These are phyloP conservation scores for Pseudogymnoascus sp. DNA, from an alignment of 2,329 filamentous ascomycete species.

Conservation along the genomic window DNA sequence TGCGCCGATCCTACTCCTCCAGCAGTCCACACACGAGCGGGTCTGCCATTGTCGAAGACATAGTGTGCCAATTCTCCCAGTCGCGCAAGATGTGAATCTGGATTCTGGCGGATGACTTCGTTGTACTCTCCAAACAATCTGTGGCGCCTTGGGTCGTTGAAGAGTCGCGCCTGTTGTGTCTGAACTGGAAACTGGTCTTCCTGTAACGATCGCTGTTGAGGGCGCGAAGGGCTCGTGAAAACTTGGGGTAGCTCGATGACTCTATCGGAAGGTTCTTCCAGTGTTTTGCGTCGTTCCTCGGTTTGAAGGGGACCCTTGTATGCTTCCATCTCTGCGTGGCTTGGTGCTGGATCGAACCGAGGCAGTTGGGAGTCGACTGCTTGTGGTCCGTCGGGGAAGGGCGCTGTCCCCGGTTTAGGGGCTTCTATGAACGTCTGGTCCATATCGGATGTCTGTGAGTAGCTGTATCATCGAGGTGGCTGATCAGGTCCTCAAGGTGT, in stretches of 20 bases:
- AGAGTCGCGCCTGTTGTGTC: background rate
- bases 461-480: background rate
- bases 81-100: background rate
- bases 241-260: background rate
- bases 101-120: background rate
- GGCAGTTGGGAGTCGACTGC: background rate
- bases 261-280: background rate
- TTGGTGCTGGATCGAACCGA: background rate
- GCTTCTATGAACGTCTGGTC: background rate
- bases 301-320: background rate
- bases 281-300: background rate
- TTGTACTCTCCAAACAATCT: conserved; percentile 2
- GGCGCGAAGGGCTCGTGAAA: background rate
- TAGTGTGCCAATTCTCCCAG: background rate
- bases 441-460: background rate
- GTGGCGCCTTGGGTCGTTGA: conserved; percentile 7
- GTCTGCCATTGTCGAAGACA: conserved; percentile 8
- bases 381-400: background rate
- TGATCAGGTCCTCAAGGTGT: background rate
- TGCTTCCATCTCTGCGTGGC: background rate
- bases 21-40: conserved; percentile 11
- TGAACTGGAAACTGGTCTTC: background rate
- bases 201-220: background rate
- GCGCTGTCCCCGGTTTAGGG: background rate
- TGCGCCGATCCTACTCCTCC: background rate